Percentiles rank a stretch among this genome's conserved stretches.
Evolutionary conservation across 441 rosid genomes (phyloP).

Genomic region (Gossypium davidsonii): DNA sequence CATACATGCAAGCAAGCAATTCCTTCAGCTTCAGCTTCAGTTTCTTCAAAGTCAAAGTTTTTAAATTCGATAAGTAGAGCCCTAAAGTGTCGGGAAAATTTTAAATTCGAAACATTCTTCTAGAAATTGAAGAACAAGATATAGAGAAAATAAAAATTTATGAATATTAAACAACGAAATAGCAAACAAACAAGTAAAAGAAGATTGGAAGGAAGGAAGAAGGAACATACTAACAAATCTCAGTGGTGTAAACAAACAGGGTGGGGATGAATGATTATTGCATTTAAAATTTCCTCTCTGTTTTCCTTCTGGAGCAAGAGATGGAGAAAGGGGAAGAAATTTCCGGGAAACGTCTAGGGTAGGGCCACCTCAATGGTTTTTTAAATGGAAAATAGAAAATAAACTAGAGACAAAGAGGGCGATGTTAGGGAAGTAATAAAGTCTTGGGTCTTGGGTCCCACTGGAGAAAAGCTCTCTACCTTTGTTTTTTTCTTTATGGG

Average conservation of each 20-base stretch:
- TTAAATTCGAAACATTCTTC: background rate
- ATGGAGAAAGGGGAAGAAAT: constrained; percentile 16
- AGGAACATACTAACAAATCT: background rate
- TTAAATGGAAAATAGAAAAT: background rate
- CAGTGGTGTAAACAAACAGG: background rate
- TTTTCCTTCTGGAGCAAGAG: background rate
- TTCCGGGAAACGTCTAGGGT: constrained; percentile 24
- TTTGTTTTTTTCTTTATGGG: too few relatives aligned
- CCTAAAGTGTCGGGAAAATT: too few relatives aligned
- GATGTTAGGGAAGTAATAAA: background rate
- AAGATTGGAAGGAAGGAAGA: background rate
- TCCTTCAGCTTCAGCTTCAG: background rate
- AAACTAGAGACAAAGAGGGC: background rate
- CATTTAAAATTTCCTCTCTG: background rate
- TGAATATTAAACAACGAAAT: background rate
- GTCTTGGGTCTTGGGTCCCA: constrained; percentile 13
- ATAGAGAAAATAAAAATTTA: background rate
- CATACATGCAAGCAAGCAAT: background rate
- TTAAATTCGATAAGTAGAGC: background rate
- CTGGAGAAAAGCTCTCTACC: background rate
- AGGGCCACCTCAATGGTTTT: background rate
- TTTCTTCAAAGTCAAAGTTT: background rate
- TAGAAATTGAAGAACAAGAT: background rate
- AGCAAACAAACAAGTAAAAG: background rate
- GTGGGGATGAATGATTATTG: background rate